Base-by-base conservation (phyloP, 768 basidiomycete species). In the Agrocybe praecox region DNA sequence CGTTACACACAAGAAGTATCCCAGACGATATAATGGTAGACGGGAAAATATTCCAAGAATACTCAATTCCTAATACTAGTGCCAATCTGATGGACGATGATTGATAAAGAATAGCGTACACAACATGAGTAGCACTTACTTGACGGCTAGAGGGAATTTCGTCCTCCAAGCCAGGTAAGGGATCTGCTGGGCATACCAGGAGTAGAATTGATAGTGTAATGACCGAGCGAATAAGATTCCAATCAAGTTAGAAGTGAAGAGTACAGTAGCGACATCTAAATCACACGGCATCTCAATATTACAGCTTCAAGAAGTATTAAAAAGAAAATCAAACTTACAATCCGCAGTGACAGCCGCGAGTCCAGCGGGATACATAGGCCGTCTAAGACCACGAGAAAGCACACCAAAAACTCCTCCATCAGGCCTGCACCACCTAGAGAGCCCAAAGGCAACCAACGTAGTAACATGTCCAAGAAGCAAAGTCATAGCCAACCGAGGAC, bases 171-270 rank as follows among this genome's bases (percentile, higher is more conserved):
- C 76, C 24, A 98, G 71, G 67, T 96, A 88, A 1, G 96, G 94
- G 32, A 96, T 70, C 64, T 96, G 93, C 55, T 92, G 89, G 10
- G 89, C 92, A 69, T 98, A 98, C 97, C 97, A 99, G 6, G 92
- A 88, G 70, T 97, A 97, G 72, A 99, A 99, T 63, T 99, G 97
- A 69, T 98, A 98, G 69, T 99, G 97, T 44, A 99, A 75, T 10
- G 96, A 98, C 18, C 97, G 86, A 19, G 97, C 93, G 69, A 92
- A 97, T 7, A 92, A 60, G 33, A 98, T 89, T 17, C 97, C 97
- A 51, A 97, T 87, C 36, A 98, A 69, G 67, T 98, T 98, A 15
- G 90, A 90, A 1, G 93, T 96, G 76, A 93, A 94, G 6, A 98
- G 78, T 21, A 94, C 79, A 1, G 90, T 90, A 18, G 87, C 82